These are phyloP conservation scores for Globisporangium paddicum DNA, from an alignment of 352 stramenopile genomes.

Conservation along the genomic window DNA sequence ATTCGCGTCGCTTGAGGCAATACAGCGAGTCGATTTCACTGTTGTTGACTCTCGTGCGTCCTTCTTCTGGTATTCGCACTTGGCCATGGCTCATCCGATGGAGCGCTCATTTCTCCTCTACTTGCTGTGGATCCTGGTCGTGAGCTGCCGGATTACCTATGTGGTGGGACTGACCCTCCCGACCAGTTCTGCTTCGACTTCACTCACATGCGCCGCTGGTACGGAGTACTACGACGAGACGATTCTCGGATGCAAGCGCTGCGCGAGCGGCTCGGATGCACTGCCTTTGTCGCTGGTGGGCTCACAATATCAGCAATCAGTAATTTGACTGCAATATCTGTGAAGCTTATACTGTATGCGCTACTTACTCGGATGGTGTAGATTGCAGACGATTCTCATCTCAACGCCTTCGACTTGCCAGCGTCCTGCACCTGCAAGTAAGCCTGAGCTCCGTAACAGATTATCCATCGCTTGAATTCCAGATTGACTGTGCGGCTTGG, in stretches of 20 bases:
- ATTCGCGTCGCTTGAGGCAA: not conserved
- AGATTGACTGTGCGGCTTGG: not conserved
- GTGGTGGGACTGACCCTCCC: slow-evolving; percentile 2
- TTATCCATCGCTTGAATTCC: not conserved
- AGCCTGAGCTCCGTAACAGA: not conserved
- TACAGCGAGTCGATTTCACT: not conserved
- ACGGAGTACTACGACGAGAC: slow-evolving; percentile 57
- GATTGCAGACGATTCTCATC: slow-evolving; percentile 24
- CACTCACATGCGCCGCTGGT: slow-evolving; percentile 20
- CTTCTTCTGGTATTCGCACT: no score
- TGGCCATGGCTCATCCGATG: not conserved
- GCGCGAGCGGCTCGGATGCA: slow-evolving; percentile 27
- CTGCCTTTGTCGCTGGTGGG: slow-evolving; percentile 15
- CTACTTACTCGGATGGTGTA: slow-evolving; percentile 9
- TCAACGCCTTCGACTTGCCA: slow-evolving; percentile 20
- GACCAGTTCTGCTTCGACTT: not conserved
- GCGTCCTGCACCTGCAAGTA: slow-evolving; percentile 44
- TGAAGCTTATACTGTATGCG: no score
- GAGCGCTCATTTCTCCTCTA: not conserved
- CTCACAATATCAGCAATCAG: not conserved
- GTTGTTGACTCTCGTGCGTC: not conserved
- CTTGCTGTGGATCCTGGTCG: not conserved
- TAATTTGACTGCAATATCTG: not conserved
- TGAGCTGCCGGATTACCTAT: not conserved
- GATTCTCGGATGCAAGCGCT: slow-evolving; percentile 52